Evolutionary conservation across 129 eudicot genomes (phyloP).

Genomic region (Centaurea solstitialis): DNA sequence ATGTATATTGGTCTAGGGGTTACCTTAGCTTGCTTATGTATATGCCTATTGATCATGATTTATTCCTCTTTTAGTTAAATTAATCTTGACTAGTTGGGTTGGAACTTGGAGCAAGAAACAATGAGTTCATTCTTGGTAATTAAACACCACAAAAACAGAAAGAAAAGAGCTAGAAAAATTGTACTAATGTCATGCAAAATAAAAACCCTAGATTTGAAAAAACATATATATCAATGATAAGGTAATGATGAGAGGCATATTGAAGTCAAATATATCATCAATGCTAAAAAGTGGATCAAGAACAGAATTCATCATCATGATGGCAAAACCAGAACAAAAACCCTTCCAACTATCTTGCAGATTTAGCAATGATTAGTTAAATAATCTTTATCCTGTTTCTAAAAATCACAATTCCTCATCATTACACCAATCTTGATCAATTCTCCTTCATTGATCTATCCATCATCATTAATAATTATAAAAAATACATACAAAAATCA

Average conservation of each 20-base stretch:
- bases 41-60: neutral
- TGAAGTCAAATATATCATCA: slow-evolving; percentile 36
- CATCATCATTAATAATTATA: neutral
- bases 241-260: slow-evolving; percentile 39
- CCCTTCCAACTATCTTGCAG: neutral
- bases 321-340: slow-evolving; percentile 15
- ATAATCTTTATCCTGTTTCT: slow-evolving; percentile 19
- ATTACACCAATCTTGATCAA: slow-evolving; percentile 34
- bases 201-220: slow-evolving; percentile 36
- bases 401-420: slow-evolving; percentile 30
- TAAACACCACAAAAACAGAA: slow-evolving; percentile 8
- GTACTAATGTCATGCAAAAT: slow-evolving; percentile 18
- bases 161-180: neutral
- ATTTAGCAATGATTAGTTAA: slow-evolving; percentile 25
- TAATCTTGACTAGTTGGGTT: neutral
- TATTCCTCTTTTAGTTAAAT: too few relatives aligned
- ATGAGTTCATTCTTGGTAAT: neutral
- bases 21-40: neutral
- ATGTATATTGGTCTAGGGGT: neutral
- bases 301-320: slow-evolving; percentile 28
- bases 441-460: slow-evolving; percentile 1
- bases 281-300: slow-evolving; percentile 29
- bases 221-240: slow-evolving; percentile 17
- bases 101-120: neutral
- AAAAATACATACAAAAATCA: neutral